Evolutionary conservation across 371 early-diverging fungal species (phyloP).

Genomic region (Mucor piriformis): DNA sequence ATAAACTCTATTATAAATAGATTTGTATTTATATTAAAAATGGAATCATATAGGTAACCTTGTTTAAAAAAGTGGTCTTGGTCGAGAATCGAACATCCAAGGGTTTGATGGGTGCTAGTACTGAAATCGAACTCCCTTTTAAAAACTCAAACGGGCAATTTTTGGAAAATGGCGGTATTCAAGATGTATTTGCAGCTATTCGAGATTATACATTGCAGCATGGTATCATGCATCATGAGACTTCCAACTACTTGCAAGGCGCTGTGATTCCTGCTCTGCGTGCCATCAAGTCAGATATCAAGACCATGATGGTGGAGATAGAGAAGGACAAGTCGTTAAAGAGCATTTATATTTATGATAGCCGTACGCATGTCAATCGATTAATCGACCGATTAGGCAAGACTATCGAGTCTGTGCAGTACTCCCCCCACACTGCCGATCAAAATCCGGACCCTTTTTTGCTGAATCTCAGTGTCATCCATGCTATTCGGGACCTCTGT

Average conservation of each 20-base stretch:
- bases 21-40: not conserved
- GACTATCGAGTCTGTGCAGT: conserved; percentile 22
- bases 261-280: conserved; percentile 41
- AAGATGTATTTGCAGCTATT: conserved; percentile 46
- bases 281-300: conserved; percentile 43
- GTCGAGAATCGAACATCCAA: conserved; percentile 36
- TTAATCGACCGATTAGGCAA: conserved; percentile 33
- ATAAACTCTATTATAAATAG: too few species aligned
- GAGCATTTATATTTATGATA: conserved; percentile 33
- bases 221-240: conserved; percentile 44
- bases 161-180: conserved; percentile 46
- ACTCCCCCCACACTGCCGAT: conserved; percentile 30
- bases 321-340: conserved; percentile 37
- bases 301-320: conserved; percentile 33
- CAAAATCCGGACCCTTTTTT: conserved; percentile 42
- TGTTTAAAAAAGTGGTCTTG: conserved; percentile 35
- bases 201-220: conserved; percentile 44
- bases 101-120: conserved; percentile 29
- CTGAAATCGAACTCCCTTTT: conserved; percentile 32
- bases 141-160: conserved; percentile 36
- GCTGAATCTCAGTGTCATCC: conserved; percentile 37
- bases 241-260: conserved; percentile 35
- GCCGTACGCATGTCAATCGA: conserved; percentile 34
- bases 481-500: conserved; percentile 32
- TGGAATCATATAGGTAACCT: conserved; percentile 31